Evolutionary conservation across 305 asterid genomes (phyloP).

Genomic region (Fraxinus sp.): DNA sequence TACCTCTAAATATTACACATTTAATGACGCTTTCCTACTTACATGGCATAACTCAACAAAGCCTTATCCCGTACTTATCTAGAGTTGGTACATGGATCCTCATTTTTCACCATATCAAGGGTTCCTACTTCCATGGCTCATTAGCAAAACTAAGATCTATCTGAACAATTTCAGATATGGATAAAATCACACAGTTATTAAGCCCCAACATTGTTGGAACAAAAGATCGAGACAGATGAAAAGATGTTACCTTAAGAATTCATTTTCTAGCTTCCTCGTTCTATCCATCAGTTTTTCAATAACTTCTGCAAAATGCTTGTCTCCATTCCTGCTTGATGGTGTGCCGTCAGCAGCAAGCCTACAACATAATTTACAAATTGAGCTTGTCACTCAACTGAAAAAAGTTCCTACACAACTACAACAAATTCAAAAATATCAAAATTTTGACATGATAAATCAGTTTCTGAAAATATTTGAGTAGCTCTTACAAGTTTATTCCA

Average conservation of each 20-base stretch:
- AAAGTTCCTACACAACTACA: not conserved
- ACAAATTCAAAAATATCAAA: constrained; percentile 5
- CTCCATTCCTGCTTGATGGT: constrained; percentile 35
- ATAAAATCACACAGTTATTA: not conserved
- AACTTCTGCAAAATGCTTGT: constrained; percentile 32
- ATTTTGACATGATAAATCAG: constrained; percentile 19
- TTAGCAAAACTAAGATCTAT: not conserved
- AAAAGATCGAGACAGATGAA: not conserved
- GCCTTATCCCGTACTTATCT: not conserved
- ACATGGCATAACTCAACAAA: not conserved
- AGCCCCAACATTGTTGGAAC: not conserved
- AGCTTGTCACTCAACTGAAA: not conserved
- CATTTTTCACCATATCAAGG: not conserved
- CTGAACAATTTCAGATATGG: not conserved
- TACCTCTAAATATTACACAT: not conserved
- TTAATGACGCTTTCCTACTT: not conserved
- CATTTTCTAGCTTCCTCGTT: constrained; percentile 57
- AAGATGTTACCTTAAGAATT: constrained; percentile 58
- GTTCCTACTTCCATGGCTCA: not conserved
- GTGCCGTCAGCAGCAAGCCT: constrained; percentile 40
- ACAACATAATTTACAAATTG: constrained; percentile 10
- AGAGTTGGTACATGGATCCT: not conserved
- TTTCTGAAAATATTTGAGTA: constrained; percentile 23
- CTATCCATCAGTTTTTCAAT: constrained; percentile 43
- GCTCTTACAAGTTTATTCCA: constrained; percentile 47